A percentile compares a stretch with the other conserved stretches of the same genome.
Conservation (phyloP, 371 early-diverging fungal genomes). For the Rhizopus delemar region DNA sequence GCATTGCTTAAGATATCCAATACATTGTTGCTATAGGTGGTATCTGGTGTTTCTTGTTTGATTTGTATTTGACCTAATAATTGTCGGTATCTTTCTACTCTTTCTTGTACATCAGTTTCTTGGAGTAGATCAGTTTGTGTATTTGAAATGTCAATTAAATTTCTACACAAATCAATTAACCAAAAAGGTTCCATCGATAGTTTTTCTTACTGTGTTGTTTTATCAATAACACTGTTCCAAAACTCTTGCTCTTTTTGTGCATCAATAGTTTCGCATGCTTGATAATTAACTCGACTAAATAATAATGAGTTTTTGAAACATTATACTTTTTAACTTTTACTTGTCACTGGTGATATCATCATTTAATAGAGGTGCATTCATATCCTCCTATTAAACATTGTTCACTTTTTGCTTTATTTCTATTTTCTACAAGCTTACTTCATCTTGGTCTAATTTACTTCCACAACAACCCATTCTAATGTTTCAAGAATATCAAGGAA, state of each 20-base stretch:
- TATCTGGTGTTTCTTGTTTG: neutral
- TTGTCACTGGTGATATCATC: constrained; percentile 30
- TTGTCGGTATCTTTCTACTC: constrained; percentile 41
- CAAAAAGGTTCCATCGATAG: too few species aligned
- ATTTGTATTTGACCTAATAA: constrained; percentile 75
- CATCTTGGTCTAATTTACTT: constrained; percentile 46
- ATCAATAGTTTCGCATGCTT: constrained; percentile 40
- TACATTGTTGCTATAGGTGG: constrained; percentile 16
- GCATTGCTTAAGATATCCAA: constrained; percentile 19
- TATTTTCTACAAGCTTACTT: constrained; percentile 24
- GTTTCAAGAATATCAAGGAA: neutral
- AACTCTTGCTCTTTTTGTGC: constrained; percentile 49
- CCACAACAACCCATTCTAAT: constrained; percentile 48
- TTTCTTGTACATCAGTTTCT: constrained; percentile 49
- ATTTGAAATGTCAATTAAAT: constrained; percentile 54
- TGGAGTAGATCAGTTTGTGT: constrained; percentile 48
- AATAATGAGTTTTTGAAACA: neutral
- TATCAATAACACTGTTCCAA: constrained; percentile 48
- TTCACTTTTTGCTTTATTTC: neutral
- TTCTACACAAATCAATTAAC: constrained; percentile 20
- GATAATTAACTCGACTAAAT: constrained; percentile 34
- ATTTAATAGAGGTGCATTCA: constrained; percentile 35
- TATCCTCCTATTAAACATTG: constrained; percentile 27
- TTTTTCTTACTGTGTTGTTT: constrained; percentile 44
- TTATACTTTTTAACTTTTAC: constrained; percentile 21